Conservation (phyloP, 179 eudicot genomes). For the Dionaea muscipula region DNA sequence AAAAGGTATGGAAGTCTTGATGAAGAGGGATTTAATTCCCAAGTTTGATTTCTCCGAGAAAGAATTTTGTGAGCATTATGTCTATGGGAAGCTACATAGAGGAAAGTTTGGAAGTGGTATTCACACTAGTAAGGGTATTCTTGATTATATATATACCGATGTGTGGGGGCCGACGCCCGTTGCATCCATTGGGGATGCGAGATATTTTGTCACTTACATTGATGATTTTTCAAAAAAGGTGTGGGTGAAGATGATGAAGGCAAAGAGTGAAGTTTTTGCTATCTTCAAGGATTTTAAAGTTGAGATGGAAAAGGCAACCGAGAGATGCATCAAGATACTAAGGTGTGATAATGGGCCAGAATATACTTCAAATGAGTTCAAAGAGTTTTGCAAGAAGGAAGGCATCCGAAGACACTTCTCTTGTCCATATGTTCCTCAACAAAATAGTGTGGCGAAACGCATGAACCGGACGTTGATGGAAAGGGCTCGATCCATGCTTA, state of each 20-base stretch:
- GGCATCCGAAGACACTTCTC: slow-evolving; percentile 6
- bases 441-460: too few relatives aligned
- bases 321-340: background rate
- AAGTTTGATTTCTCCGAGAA: too few relatives aligned
- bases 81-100: background rate
- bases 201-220: background rate
- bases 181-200: background rate
- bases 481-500: background rate
- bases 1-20: too few relatives aligned
- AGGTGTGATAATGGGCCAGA: slow-evolving; percentile 7
- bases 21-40: too few relatives aligned
- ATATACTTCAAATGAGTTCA: slow-evolving; percentile 4
- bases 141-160: background rate
- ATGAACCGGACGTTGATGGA: background rate
- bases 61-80: background rate
- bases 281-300: slow-evolving; percentile 6
- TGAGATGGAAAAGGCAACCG: slow-evolving; percentile 3
- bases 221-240: background rate
- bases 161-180: background rate
- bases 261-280: slow-evolving; percentile 3
- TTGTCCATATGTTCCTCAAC: too few relatives aligned
- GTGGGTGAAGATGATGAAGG: background rate
- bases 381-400: slow-evolving; percentile 4
- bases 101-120: background rate
- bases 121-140: background rate